Conservation (phyloP, 495 filamentous ascomycete species). For the Physcia stellaris region DNA sequence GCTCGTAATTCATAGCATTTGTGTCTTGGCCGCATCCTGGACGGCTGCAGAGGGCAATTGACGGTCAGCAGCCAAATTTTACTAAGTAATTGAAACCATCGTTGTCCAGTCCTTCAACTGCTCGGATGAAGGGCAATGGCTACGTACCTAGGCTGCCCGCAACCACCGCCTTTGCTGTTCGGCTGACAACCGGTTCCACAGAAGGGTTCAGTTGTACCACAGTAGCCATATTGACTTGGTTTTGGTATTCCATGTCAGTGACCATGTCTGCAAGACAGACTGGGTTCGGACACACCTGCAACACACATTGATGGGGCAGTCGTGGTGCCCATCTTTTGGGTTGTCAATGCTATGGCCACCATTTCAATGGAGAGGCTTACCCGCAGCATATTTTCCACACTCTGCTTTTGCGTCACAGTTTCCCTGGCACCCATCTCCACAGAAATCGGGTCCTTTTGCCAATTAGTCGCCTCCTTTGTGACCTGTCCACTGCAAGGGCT, state of each 20-base stretch:
- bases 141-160: slow-evolving; percentile 2
- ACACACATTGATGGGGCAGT: slow-evolving; percentile 20
- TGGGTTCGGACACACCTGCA: slow-evolving; percentile 8
- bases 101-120: no score
- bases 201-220: slow-evolving; percentile 28
- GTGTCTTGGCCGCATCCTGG: neutral
- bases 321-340: neutral
- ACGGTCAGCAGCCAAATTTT: no score
- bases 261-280: neutral
- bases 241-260: neutral
- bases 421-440: slow-evolving; percentile 12
- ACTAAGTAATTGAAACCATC: no score
- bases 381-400: slow-evolving; percentile 20
- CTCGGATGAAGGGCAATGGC: no score
- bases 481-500: no score
- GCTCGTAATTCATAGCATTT: slow-evolving; percentile 7
- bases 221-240: slow-evolving; percentile 14
- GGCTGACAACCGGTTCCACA: slow-evolving; percentile 22
- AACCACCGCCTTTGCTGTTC: slow-evolving; percentile 12
- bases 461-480: no score
- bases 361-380: slow-evolving; percentile 1
- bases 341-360: no score
- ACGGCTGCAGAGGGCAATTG: neutral
- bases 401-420: slow-evolving; percentile 27
- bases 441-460: slow-evolving; percentile 6